Base-by-base conservation (phyloP, 164 flowering plant species). In the Kalanchoe fedtschenkoi region DNA sequence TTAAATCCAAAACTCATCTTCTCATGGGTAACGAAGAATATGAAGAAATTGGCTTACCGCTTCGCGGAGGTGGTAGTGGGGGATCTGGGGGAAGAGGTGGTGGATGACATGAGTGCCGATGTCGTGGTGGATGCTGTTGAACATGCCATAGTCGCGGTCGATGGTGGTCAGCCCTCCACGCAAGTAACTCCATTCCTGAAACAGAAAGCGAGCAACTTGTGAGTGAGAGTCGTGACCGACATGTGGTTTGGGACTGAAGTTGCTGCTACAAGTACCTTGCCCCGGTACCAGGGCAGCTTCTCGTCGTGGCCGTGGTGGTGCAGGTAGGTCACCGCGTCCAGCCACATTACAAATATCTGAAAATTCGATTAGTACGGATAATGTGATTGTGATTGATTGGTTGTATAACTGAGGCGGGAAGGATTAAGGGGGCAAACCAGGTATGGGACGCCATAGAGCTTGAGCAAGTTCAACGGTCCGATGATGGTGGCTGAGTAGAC, bases 151-250 rank as follows among this genome's bases (percentile, higher is more conserved):
- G 24, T 89, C 98, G 30, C 86, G 83, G 69, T 91, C 98, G 4
- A 87, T 65, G 1, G 98, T 91, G 5, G 97, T 89, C 5, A 92
- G 81, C 28, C 88, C 98, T 69, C 98, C 98, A n/a, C 98, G 75
- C 42, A 92, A 62, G 62, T 89, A 92, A 64, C 74, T 89, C 98
- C 98, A 92, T 78, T 92, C 96, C 96, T 87, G 77, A 33, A 6
- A 29, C 26, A 32, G 47, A 56, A 9, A 5, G 28, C 4, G 15
- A 4, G n/a, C 37, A 55, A 10, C 35, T 46, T 19, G 33, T 51
- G 34, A 24, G 14, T 24, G 19, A 29, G 4, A 0, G 0, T 28
- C 7, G 29, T 16, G 60, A 26, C 34, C 19, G n/a, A n/a, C n/a
- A n/a, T n/a, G n/a, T n/a, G n/a, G n/a, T n/a, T n/a, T 17, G 26